phyloP scores from a whole-genome alignment of 1,284 basidiomycete species.

The Pseudozyma tsukubaensis region DNA sequence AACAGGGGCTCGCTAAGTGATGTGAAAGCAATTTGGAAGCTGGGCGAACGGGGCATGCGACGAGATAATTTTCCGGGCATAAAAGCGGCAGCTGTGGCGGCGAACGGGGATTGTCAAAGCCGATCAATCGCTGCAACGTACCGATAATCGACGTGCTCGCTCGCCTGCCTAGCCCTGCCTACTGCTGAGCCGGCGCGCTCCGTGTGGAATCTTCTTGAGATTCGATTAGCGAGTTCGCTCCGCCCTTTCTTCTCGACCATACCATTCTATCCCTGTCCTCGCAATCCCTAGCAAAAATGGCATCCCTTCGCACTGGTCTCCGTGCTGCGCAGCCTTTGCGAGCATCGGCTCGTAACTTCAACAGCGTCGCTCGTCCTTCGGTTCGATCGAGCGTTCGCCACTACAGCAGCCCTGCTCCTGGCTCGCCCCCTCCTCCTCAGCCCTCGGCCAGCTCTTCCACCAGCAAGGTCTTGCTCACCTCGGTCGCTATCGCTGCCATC shows the following conservation, averaged over 20 bases:
- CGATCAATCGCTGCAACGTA: no score
- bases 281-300: slow-evolving; percentile 28
- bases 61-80: no score
- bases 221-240: background rate
- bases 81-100: no score
- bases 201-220: background rate
- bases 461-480: slow-evolving; percentile 47
- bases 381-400: slow-evolving; percentile 47
- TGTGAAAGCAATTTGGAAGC: no score
- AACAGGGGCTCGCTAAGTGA: no score
- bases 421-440: slow-evolving; percentile 41
- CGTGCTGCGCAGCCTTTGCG: slow-evolving; percentile 47
- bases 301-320: slow-evolving; percentile 53
- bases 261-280: slow-evolving; percentile 2
- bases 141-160: no score
- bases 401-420: slow-evolving; percentile 47
- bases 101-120: no score
- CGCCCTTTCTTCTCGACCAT: slow-evolving; percentile 8
- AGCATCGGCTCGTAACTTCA: slow-evolving; percentile 37
- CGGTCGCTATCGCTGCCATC: slow-evolving; percentile 46
- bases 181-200: no score
- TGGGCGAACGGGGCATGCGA: no score
- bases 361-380: slow-evolving; percentile 37
- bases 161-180: no score
- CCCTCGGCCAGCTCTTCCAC: slow-evolving; percentile 43